Evolutionary conservation across 129 eudicot genomes (phyloP).

Genomic region (Tanacetum coccineum): DNA sequence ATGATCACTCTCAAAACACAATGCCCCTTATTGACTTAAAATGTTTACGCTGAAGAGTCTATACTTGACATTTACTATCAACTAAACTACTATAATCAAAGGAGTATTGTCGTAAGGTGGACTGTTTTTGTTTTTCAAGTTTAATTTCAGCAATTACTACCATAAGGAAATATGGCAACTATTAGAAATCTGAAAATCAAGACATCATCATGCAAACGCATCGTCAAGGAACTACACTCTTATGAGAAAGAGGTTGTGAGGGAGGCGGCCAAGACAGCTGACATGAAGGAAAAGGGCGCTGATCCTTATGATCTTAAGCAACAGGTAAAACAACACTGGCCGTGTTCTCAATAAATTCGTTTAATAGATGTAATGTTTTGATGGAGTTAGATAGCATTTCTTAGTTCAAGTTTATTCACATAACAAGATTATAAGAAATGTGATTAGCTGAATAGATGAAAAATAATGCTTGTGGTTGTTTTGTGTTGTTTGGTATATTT

Average conservation of each 20-base stretch:
- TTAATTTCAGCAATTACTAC: slow-evolving; percentile 5
- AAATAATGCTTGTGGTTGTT: background rate
- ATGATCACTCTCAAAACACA: no score
- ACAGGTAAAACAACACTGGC: slow-evolving; percentile 50
- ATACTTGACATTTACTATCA: background rate
- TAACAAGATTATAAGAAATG: slow-evolving; percentile 17
- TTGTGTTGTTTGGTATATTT: slow-evolving; percentile 7
- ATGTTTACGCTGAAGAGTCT: no score
- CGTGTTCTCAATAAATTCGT: background rate
- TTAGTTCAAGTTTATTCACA: background rate
- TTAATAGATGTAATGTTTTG: slow-evolving; percentile 1
- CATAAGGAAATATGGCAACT: slow-evolving; percentile 52
- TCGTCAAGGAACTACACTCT: slow-evolving; percentile 78
- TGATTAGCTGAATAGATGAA: slow-evolving; percentile 10
- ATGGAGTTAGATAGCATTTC: background rate
- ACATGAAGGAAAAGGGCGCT: slow-evolving; percentile 86
- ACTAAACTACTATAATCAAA: background rate
- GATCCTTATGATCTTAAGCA: slow-evolving; percentile 97
- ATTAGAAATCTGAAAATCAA: slow-evolving; percentile 86
- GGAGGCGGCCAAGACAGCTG: slow-evolving; percentile 90
- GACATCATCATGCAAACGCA: slow-evolving; percentile 84
- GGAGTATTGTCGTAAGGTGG: background rate
- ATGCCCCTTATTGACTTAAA: no score
- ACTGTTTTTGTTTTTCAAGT: background rate
- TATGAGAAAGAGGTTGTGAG: slow-evolving; percentile 92